Base-by-base conservation (phyloP, 148 eudicot species). In the Chenopodium berlandieri region DNA sequence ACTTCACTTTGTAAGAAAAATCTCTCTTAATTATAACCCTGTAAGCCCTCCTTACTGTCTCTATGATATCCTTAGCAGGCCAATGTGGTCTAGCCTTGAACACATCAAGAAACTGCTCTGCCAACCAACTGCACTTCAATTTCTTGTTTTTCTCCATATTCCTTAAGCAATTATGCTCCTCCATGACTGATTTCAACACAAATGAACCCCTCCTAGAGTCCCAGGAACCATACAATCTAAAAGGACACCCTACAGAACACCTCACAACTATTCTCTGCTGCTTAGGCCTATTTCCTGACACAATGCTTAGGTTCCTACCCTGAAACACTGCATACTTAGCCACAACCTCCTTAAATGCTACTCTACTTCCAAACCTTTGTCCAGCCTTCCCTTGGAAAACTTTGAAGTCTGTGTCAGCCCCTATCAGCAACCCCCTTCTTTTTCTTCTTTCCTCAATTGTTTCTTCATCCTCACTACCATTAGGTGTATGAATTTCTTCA, bases 71-170 rank as follows among this genome's bases (percentile, higher is more conserved):
- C 6, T 13, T 9, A 11, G 64, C n/a, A 22, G 37, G 77, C 77
- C 64, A 75, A 12, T 75, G 19, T 9, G 77, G 63, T 25, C 64
- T 75, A 12, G 58, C 13, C 7, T 75, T 75, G 34, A 75, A 75
- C 6, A 75, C 63, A 7, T 75, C 63, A 0, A 75, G 20, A 0
- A 75, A 75, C 4, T 52, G 58, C 7, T 75, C n/a, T 1, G 65
- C 77, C n/a, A 75, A 10, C 40, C 56, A 50, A 10, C 3, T 75
- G 7, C 20, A 23, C 14, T 46, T 75, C 2, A 75, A 13, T 27
- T 75, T 46, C 16, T 8, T 75, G 9, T 75, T 75, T 0, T 7
- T 25, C 11, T 75, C 56, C 77, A 50, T 50, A 17, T 27, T 75
- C 4, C 77, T 30, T 0, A 0, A 3, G 11, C 76, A 73, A 22